Evolutionary conservation across 169 alveolate species (phyloP), one percentile per base, ranked within the genome.

Genomic region (Plasmodium chabaudi): DNA sequence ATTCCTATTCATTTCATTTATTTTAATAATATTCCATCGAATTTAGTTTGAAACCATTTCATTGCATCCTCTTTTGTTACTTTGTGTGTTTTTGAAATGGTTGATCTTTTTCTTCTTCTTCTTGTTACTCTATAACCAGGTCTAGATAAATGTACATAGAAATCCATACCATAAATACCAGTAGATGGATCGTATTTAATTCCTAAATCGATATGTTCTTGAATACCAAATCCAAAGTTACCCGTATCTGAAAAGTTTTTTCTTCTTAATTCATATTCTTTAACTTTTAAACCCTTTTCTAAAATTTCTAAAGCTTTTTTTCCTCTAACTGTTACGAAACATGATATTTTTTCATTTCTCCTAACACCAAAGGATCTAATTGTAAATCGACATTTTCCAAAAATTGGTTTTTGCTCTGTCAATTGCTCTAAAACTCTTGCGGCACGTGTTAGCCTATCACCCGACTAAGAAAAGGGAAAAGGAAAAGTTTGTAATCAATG

Each of bases 101-200:
- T 95, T 46, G 97, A 93, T 68, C 96, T 87, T 93, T 96, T 95
- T 91, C 96, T 93, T 95, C 98, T 98, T 93, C 99, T 97, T 90
- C 94, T 75, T 67, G 97, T 92, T 23, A 98, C 99, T 86, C 99
- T 98, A 95, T 95, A 95, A 56, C 99, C 99, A 15, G 99, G 99
- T 90, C 99, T 98, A 67, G 97, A 93, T 87, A 99, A 94, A 91
- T 98, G 99, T 68, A 98, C 99, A 95, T 97, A 98, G 98, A 99
- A 99, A 93, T 99, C 99, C 99, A 98, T 97, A 68, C 99, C 99
- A 96, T 98, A 99, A 79, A 99, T 99, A 95, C 98, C 99, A 71
- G 99, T 98, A 73, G 99, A 96, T 4, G 99, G 99, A 94, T 99
- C 99, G 95, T 99, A 99, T 93, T 99, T 99, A 65, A 99, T 95